Evolutionary conservation across 192 early-diverging fungal genomes (phyloP).

Genomic region (Coemansia sp.): DNA sequence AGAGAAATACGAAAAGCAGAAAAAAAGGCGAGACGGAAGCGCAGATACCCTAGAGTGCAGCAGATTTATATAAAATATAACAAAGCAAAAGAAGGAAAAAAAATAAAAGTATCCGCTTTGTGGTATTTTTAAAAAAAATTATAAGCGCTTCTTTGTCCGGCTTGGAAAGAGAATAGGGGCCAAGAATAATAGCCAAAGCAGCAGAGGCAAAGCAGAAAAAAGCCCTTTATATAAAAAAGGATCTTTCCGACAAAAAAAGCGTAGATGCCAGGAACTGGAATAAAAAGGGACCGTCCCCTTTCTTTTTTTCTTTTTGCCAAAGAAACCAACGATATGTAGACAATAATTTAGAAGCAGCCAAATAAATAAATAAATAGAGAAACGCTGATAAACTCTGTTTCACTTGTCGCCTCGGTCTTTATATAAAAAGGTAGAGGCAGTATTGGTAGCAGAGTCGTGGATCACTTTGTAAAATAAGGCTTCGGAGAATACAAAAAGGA

Average conservation of each 20-base stretch:
- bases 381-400: neutral
- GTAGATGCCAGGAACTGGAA: constrained; percentile 1
- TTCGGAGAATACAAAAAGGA: neutral
- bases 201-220: neutral
- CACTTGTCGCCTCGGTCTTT: too few relatives aligned
- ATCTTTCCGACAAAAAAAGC: too few relatives aligned
- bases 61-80: neutral
- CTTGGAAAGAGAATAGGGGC: neutral
- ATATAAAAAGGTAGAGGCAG: too few relatives aligned
- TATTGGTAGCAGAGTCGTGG: neutral
- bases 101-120: constrained; percentile 7
- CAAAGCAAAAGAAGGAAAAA: constrained; percentile 4
- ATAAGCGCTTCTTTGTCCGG: neutral
- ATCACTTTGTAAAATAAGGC: neutral
- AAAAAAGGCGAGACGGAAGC: neutral
- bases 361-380: too few relatives aligned
- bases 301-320: too few relatives aligned
- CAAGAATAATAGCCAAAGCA: neutral
- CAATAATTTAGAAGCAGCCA: neutral
- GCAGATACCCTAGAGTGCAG: neutral
- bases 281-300: neutral
- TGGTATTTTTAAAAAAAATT: neutral
- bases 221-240: neutral
- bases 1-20: neutral
- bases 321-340: too few relatives aligned